These are phyloP conservation scores for Aspergillus carlsbadensis DNA, from an alignment of 495 filamentous ascomycete species.

Conservation along the genomic window DNA sequence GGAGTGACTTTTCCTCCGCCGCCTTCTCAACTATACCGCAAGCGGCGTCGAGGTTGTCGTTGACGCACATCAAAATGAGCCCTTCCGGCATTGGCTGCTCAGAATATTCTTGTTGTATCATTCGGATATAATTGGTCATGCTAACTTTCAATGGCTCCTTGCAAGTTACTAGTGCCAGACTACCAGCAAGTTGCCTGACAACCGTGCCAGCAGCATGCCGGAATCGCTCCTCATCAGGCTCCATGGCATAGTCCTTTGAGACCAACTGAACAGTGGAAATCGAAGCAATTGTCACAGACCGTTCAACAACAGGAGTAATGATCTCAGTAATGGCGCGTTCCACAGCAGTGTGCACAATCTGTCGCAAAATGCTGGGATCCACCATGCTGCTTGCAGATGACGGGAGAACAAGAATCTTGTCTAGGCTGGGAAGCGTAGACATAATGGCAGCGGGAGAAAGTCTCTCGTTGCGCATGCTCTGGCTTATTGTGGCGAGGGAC, in stretches of 20 bases:
- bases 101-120: conserved; percentile 61
- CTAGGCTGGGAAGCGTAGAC: conserved; percentile 76
- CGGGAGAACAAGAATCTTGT: conserved; percentile 69
- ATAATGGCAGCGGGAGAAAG: conserved; percentile 72
- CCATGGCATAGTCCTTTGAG: conserved; percentile 91
- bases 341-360: conserved; percentile 79
- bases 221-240: conserved; percentile 83
- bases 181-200: conserved; percentile 88
- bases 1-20: conserved; percentile 86
- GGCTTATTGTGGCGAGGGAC: conserved; percentile 67
- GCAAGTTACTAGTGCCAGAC: conserved; percentile 92
- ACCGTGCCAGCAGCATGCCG: conserved; percentile 83
- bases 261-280: conserved; percentile 94
- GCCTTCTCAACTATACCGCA: conserved; percentile 91
- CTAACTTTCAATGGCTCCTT: conserved; percentile 95
- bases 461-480: conserved; percentile 64
- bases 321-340: conserved; percentile 90
- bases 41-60: conserved; percentile 92
- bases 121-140: conserved; percentile 94
- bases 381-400: conserved; percentile 72
- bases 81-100: conserved; percentile 86
- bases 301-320: conserved; percentile 92
- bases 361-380: conserved; percentile 66
- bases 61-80: conserved; percentile 92
- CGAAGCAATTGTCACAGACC: conserved; percentile 94